These are phyloP conservation scores for Hymenoscyphus repandus DNA, from an alignment of 2,329 filamentous ascomycete species.

Conservation along the genomic window DNA sequence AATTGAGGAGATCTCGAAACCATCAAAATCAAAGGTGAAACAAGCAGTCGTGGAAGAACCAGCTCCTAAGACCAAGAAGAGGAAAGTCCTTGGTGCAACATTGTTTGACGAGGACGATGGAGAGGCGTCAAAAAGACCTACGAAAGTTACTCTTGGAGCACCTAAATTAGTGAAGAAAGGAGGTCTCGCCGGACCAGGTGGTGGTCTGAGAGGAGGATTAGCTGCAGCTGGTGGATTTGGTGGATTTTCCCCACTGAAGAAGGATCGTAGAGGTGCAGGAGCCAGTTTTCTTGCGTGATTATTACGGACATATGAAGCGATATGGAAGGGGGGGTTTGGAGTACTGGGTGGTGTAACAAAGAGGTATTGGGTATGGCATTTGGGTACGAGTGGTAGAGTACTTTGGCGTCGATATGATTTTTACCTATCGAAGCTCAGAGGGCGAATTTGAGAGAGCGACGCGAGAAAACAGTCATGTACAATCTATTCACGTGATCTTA, in stretches of 20 bases:
- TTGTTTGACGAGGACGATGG: conserved; percentile 68
- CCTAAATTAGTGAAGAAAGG: conserved; percentile 28
- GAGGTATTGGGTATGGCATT: not conserved
- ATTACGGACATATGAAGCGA: not conserved
- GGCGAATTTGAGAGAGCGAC: too few relatives aligned
- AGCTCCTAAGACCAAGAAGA: conserved; percentile 58
- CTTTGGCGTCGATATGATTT: not conserved
- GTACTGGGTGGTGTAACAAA: not conserved
- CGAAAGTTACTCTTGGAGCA: conserved; percentile 32
- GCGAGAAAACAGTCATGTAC: too few relatives aligned
- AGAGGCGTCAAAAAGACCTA: conserved; percentile 36
- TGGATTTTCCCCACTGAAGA: conserved; percentile 68
- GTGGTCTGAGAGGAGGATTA: conserved; percentile 20
- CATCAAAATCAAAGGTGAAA: conserved; percentile 16
- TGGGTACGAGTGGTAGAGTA: not conserved
- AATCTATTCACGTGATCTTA: too few relatives aligned
- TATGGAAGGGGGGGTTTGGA: not conserved
- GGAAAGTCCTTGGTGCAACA: conserved; percentile 64
- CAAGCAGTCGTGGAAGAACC: conserved; percentile 24
- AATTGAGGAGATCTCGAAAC: conserved; percentile 7
- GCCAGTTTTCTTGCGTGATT: conserved; percentile 47
- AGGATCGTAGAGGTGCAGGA: conserved; percentile 56
- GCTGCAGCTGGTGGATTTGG: conserved; percentile 40
- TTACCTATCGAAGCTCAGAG: too few relatives aligned
- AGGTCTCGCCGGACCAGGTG: conserved; percentile 24